Conservation (phyloP, 257 asterid species). For the Verbascum thapsus region DNA sequence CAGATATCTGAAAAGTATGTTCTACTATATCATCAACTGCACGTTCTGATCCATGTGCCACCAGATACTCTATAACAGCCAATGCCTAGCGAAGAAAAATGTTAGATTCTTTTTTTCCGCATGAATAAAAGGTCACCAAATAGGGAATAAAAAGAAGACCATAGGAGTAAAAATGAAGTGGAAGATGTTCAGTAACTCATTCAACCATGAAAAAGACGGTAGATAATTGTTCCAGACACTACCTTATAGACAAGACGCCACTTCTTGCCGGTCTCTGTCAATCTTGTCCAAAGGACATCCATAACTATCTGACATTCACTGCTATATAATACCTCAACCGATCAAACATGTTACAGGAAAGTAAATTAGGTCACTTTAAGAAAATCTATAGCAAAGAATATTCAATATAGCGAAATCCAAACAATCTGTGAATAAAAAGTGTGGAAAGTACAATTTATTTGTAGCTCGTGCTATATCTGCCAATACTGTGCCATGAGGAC, state of each 20-base stretch:
- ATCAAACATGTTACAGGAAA: conserved; percentile 33
- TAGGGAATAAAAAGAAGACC: background rate
- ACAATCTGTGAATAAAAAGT: conserved; percentile 30
- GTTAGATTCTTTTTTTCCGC: conserved; percentile 17
- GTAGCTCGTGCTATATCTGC: conserved; percentile 96
- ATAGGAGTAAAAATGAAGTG: background rate
- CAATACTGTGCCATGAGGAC: conserved; percentile 98
- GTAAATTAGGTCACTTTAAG: conserved; percentile 18
- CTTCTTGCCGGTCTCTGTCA: conserved; percentile 79
- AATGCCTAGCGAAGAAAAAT: conserved; percentile 55
- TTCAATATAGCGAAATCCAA: conserved; percentile 14
- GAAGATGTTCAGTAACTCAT: conserved; percentile 1
- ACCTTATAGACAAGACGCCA: conserved; percentile 98
- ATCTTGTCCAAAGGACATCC: conserved; percentile 93
- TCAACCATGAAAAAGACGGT: conserved; percentile 13
- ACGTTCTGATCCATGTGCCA: conserved; percentile 94
- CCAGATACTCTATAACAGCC: conserved; percentile 94
- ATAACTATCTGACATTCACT: conserved; percentile 84
- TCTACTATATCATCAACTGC: conserved; percentile 88
- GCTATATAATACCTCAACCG: conserved; percentile 57
- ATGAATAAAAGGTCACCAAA: conserved; percentile 17
- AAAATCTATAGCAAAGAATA: conserved; percentile 25
- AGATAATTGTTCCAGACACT: conserved; percentile 6
- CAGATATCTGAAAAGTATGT: conserved; percentile 89
- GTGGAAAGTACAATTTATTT: conserved; percentile 70